Conservation (phyloP, 306 rosid genomes). For the Prunus salicina region DNA sequence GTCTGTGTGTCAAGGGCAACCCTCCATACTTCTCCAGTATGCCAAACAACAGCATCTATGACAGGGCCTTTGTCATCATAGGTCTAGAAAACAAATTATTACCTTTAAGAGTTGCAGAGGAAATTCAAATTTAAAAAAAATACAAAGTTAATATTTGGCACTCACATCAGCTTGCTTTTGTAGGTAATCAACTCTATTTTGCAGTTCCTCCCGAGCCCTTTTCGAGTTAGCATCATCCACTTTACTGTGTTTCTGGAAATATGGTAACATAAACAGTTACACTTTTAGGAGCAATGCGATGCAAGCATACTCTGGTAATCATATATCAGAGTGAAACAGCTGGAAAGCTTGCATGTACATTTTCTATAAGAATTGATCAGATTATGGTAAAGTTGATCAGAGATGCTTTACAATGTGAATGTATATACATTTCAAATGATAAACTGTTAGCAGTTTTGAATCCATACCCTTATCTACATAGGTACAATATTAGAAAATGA, state of each 20-base stretch:
- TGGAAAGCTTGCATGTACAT: neutral
- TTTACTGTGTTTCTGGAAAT: conserved; percentile 59
- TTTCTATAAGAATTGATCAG: neutral
- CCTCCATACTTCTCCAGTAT: conserved; percentile 96
- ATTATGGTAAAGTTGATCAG: neutral
- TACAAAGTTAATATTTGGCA: conserved; percentile 15
- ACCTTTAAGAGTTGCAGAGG: conserved; percentile 12
- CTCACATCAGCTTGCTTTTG: conserved; percentile 88
- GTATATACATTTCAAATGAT: neutral
- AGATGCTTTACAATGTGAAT: neutral
- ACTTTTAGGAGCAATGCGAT: conserved; percentile 12
- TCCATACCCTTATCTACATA: neutral
- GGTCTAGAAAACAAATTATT: conserved; percentile 47
- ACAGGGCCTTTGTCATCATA: conserved; percentile 89
- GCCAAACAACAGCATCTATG: conserved; percentile 95
- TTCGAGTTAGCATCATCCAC: conserved; percentile 59
- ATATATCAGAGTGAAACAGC: neutral
- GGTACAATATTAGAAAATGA: neutral
- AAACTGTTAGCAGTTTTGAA: neutral
- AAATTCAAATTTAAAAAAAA: neutral
- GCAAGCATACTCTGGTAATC: conserved; percentile 7
- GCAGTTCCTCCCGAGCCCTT: conserved; percentile 78
- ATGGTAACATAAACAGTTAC: conserved; percentile 17
- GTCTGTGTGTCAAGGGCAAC: conserved; percentile 86
- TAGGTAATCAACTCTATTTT: conserved; percentile 66